phyloP scores from a whole-genome alignment of 179 eudicot species.

The Amaranthus tricolor region DNA sequence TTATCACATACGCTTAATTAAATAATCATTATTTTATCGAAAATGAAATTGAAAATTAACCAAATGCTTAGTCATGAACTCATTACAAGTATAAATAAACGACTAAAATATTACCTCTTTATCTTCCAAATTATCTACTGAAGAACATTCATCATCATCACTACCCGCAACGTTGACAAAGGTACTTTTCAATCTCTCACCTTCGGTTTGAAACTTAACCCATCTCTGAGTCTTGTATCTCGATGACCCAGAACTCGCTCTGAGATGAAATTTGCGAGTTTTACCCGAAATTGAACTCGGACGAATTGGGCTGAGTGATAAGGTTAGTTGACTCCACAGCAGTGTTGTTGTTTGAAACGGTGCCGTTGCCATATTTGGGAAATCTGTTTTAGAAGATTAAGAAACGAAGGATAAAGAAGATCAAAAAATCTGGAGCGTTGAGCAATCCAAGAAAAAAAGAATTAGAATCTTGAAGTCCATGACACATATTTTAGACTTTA shows the following conservation, averaged over 20 bases:
- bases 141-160: background rate
- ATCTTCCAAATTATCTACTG: background rate
- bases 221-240: slow-evolving; percentile 15
- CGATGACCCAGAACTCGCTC: background rate
- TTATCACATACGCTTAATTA: background rate
- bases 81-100: background rate
- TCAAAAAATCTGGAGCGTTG: slow-evolving; percentile 18
- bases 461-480: no score
- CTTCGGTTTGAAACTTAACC: slow-evolving; percentile 23
- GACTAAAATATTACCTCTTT: slow-evolving; percentile 6
- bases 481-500: no score
- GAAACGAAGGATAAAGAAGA: background rate
- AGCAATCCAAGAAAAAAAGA: background rate
- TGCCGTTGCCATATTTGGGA: slow-evolving; percentile 20
- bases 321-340: background rate
- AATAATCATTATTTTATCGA: background rate
- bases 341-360: slow-evolving; percentile 17
- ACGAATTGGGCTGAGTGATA: slow-evolving; percentile 6
- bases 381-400: background rate
- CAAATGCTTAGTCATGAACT: background rate
- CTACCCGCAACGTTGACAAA: slow-evolving; percentile 2
- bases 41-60: background rate
- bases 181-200: slow-evolving; percentile 26
- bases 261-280: slow-evolving; percentile 5
- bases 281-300: background rate